Conservation (phyloP, 805 yeast species). For the Blastobotrys chiropterorum region DNA sequence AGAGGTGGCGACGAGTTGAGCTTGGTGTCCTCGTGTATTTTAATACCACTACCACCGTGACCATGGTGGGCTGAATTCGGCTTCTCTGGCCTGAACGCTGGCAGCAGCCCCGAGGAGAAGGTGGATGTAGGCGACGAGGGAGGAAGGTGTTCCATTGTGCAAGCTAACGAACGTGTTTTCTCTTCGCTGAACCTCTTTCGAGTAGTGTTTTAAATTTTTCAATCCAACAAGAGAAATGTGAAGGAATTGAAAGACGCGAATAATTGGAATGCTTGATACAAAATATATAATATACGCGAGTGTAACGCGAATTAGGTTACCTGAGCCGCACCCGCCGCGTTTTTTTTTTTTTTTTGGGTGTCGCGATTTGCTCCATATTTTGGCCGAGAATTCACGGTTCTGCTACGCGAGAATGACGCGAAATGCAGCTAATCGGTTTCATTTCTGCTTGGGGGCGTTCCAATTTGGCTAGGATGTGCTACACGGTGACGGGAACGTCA, state of each 20-base stretch:
- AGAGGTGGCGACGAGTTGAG: conserved; percentile 5
- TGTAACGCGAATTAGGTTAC: background rate
- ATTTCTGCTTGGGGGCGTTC: background rate
- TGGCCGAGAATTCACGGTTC: background rate
- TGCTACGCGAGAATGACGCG: background rate
- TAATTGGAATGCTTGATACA: background rate
- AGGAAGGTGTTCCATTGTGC: background rate
- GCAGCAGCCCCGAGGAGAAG: conserved; percentile 12
- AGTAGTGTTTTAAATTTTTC: too few species aligned
- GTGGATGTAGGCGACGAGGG: background rate
- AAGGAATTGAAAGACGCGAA: background rate
- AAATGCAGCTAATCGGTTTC: background rate
- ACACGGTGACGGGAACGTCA: background rate
- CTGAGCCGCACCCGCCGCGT: background rate
- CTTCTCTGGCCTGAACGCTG: conserved; percentile 15
- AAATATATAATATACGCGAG: background rate
- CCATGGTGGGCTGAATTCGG: background rate
- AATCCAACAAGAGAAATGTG: background rate
- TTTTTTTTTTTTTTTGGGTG: background rate
- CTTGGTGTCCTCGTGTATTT: conserved; percentile 12
- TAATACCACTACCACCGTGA: conserved; percentile 2
- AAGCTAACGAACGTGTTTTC: background rate
- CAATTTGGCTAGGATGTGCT: background rate
- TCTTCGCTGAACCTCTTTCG: too few species aligned
- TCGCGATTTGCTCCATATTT: background rate